phyloP scores from a whole-genome alignment of 805 yeast species.

The Metschnikowia peoriensis region DNA sequence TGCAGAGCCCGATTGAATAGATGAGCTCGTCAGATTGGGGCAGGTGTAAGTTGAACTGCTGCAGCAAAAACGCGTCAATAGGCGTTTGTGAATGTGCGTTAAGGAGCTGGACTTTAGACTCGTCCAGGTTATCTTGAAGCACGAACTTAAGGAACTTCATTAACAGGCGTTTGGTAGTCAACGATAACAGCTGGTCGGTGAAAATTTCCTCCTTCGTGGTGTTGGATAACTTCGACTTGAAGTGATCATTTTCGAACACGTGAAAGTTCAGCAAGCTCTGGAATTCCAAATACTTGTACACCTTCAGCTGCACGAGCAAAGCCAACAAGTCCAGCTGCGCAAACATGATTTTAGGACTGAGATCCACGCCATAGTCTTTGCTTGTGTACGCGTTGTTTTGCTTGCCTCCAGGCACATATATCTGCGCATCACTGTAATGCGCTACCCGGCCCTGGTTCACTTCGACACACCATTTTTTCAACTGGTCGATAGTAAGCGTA shows the following conservation, averaged over 20 bases:
- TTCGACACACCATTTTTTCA: constrained; percentile 75
- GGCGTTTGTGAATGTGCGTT: constrained; percentile 54
- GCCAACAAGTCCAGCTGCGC: constrained; percentile 86
- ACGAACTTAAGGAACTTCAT: constrained; percentile 94
- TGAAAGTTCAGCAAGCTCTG: constrained; percentile 87
- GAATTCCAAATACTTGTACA: constrained; percentile 88
- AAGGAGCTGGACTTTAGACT: constrained; percentile 56
- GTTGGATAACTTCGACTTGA: constrained; percentile 74
- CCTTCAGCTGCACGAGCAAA: constrained; percentile 77
- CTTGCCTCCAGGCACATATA: constrained; percentile 67
- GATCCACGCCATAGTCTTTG: constrained; percentile 81
- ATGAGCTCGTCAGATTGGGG: constrained; percentile 83
- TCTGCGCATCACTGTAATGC: constrained; percentile 66
- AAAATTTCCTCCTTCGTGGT: constrained; percentile 88
- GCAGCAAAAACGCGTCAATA: constrained; percentile 56
- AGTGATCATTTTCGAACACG: constrained; percentile 88
- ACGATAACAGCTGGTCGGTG: constrained; percentile 76
- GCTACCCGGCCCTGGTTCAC: constrained; percentile 51
- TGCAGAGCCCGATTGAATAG: constrained; percentile 80
- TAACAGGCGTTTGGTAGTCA: constrained; percentile 73
- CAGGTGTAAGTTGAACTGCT: constrained; percentile 64
- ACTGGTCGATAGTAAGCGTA: constrained; percentile 81
- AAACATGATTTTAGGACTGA: constrained; percentile 83
- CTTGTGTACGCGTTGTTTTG: constrained; percentile 53
- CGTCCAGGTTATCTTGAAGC: constrained; percentile 56